Percentiles rank a stretch among this genome's conserved stretches.
phyloP scores from a whole-genome alignment of 78 protist genomes.

The Emiliania huxleyi region DNA sequence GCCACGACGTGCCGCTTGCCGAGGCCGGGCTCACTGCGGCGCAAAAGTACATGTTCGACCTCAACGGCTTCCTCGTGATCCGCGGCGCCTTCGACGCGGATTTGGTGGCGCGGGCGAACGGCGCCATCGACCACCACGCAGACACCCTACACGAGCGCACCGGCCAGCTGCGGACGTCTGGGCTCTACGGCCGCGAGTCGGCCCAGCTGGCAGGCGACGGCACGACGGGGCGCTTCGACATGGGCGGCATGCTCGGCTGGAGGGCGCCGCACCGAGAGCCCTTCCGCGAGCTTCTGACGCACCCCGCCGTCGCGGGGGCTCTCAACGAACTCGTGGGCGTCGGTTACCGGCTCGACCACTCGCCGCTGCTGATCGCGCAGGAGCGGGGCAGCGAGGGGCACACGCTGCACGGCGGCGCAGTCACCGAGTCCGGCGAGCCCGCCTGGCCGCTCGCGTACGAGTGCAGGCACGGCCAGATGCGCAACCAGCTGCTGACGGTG shows the following conservation, averaged over 20 bases:
- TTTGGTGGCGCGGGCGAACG: not conserved
- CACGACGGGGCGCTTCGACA: not conserved
- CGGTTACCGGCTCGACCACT: conserved; percentile 4
- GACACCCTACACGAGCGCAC: not conserved
- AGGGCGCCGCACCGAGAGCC: not conserved
- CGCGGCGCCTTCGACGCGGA: not conserved
- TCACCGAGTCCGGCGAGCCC: not conserved
- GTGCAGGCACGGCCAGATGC: not conserved
- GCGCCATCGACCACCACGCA: conserved; percentile 19
- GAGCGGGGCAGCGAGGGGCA: not conserved
- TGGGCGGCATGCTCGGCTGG: conserved; percentile 45
- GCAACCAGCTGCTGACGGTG: not conserved
- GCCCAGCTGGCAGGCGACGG: not conserved
- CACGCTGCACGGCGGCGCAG: not conserved
- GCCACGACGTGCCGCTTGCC: not conserved
- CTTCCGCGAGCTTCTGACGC: not conserved
- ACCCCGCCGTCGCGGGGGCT: not conserved
- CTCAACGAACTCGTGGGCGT: not conserved
- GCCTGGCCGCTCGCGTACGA: not conserved
- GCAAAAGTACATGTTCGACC: conserved; percentile 27
- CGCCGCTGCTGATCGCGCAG: not conserved
- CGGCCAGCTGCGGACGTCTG: not conserved
- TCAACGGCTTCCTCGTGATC: conserved; percentile 34
- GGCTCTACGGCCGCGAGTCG: not conserved
- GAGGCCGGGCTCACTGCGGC: not conserved